phyloP scores from a whole-genome alignment of 306 rosid genomes.

The Quercus gilva region DNA sequence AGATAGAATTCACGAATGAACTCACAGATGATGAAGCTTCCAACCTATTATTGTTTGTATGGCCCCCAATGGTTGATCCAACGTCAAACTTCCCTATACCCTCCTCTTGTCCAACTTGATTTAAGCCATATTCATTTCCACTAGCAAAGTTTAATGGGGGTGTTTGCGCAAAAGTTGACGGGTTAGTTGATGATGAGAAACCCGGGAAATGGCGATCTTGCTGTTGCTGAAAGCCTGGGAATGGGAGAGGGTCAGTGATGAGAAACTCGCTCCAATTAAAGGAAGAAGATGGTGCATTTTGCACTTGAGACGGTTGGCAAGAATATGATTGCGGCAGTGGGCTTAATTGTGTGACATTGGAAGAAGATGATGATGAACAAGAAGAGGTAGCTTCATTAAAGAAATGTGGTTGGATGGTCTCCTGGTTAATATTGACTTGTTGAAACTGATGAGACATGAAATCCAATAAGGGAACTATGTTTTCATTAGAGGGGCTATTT shows the following conservation, averaged over 20 bases:
- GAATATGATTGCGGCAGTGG: slow-evolving; percentile 35
- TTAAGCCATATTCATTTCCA: slow-evolving; percentile 15
- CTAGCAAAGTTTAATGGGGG: slow-evolving; percentile 5
- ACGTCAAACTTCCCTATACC: slow-evolving; percentile 18
- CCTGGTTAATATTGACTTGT: slow-evolving; percentile 30
- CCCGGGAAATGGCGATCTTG: slow-evolving; percentile 31
- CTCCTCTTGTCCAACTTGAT: slow-evolving; percentile 21
- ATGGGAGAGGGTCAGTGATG: slow-evolving; percentile 40
- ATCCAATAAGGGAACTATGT: slow-evolving; percentile 28
- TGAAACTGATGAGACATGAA: slow-evolving; percentile 39
- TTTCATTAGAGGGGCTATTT: slow-evolving; percentile 14
- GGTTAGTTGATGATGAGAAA: slow-evolving; percentile 19
- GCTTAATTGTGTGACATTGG: slow-evolving; percentile 39
- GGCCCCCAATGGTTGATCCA: slow-evolving; percentile 32
- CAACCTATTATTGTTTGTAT: slow-evolving; percentile 19
- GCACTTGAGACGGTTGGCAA: slow-evolving; percentile 38
- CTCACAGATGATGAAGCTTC: slow-evolving; percentile 41
- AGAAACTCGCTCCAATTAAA: slow-evolving; percentile 65
- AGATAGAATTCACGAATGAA: slow-evolving; percentile 72
- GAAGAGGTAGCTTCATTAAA: slow-evolving; percentile 69
- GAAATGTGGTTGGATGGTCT: slow-evolving; percentile 36
- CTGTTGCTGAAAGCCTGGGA: slow-evolving; percentile 34
- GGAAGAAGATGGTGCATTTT: slow-evolving; percentile 31
- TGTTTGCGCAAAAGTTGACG: slow-evolving; percentile 24
- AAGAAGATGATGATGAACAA: slow-evolving; percentile 65